Evolutionary conservation across 2,329 filamentous ascomycete genomes (phyloP).

Genomic region (Sporothrix humicola): DNA sequence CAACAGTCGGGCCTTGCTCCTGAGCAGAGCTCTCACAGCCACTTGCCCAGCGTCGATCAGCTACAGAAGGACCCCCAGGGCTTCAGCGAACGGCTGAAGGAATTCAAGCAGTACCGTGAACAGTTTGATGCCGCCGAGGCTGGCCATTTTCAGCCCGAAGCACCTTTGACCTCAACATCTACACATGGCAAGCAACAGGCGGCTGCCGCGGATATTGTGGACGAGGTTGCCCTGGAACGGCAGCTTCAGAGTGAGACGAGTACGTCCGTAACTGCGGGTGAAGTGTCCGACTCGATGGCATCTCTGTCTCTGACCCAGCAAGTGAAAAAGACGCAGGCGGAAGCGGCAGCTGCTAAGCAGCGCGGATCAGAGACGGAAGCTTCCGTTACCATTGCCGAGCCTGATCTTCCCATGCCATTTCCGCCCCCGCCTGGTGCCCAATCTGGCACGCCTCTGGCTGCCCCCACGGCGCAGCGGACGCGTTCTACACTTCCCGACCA

Average conservation of each 20-base stretch:
- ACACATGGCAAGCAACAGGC: conserved; percentile 24
- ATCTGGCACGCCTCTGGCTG: conserved; percentile 77
- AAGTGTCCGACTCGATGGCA: conserved; percentile 41
- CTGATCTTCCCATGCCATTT: conserved; percentile 77
- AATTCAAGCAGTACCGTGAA: conserved; percentile 81
- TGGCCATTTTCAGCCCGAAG: conserved; percentile 40
- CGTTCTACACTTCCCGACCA: conserved; percentile 82
- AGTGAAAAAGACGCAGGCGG: conserved; percentile 74
- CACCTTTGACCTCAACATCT: not conserved
- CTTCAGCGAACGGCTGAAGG: conserved; percentile 74
- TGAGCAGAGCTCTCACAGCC: conserved; percentile 51
- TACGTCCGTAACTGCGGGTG: conserved; percentile 35
- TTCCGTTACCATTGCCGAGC: conserved; percentile 52
- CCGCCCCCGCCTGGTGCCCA: conserved; percentile 70
- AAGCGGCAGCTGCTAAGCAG: conserved; percentile 60
- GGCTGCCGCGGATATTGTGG: conserved; percentile 30
- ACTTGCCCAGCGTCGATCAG: conserved; percentile 58
- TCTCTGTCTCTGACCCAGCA: conserved; percentile 79
- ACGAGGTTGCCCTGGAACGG: conserved; percentile 29
- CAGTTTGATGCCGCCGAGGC: conserved; percentile 66
- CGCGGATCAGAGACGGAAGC: conserved; percentile 52
- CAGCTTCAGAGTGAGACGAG: conserved; percentile 33
- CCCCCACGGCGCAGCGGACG: conserved; percentile 84
- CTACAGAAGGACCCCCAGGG: conserved; percentile 62
- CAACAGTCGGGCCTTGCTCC: conserved; percentile 47